Conservation (phyloP, 2,329 filamentous ascomycete genomes). For the Leptographium radiaticola region DNA sequence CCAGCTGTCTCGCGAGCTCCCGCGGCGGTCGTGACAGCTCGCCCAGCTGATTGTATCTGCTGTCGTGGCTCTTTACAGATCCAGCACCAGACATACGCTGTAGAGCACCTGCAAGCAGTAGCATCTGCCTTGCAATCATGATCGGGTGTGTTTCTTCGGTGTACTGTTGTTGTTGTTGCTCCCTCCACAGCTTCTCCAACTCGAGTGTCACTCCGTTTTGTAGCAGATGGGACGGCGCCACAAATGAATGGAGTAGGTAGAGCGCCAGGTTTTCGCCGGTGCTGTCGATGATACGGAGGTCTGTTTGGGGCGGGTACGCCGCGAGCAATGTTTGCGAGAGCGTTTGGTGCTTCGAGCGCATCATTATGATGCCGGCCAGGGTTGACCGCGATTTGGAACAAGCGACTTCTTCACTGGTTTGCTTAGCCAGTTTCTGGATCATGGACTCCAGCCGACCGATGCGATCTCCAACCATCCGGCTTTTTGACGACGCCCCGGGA, state of each 20-base stretch:
- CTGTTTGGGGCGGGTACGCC: background rate
- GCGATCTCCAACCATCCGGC: constrained; percentile 9
- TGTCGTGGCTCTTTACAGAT: background rate
- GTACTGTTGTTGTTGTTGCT: background rate
- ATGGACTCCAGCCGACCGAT: constrained; percentile 8
- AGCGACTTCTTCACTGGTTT: background rate
- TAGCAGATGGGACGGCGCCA: background rate
- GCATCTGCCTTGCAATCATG: constrained; percentile 19
- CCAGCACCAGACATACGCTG: background rate
- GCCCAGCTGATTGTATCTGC: background rate
- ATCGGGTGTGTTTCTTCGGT: constrained; percentile 15
- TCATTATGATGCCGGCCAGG: no score
- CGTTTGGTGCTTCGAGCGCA: background rate
- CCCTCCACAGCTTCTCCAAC: background rate
- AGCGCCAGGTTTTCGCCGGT: background rate
- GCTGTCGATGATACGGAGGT: background rate
- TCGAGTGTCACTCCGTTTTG: background rate
- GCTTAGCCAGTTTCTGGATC: constrained; percentile 3
- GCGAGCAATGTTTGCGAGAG: background rate
- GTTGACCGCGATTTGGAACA: background rate
- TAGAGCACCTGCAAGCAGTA: constrained; percentile 21
- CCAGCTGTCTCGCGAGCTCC: background rate
- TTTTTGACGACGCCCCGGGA: constrained; percentile 4
- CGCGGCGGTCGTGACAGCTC: constrained; percentile 13
- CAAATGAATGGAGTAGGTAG: background rate